Percentiles rank a stretch among this genome's conserved stretches.
Evolutionary conservation across 495 filamentous ascomycete genomes (phyloP).

Genomic region (Trichoderma reesei): DNA sequence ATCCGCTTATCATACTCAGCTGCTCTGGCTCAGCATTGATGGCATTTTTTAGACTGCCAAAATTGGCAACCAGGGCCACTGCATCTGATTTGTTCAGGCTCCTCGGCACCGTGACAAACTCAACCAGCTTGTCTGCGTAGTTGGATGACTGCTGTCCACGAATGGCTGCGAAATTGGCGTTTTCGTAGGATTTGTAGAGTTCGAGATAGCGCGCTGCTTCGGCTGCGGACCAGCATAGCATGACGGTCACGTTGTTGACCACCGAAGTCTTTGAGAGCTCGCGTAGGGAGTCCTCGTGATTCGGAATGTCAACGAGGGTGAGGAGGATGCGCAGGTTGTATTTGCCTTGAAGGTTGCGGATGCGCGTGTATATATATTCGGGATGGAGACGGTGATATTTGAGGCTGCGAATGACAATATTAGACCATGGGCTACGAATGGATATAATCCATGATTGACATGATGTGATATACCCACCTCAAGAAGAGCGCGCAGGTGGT

Average conservation of each 20-base stretch:
- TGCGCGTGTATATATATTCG: constrained; percentile 93
- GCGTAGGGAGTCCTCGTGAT: constrained; percentile 68
- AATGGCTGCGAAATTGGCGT: constrained; percentile 72
- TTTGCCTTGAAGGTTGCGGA: constrained; percentile 65
- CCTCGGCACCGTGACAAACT: constrained; percentile 83
- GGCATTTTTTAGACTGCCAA: constrained; percentile 77
- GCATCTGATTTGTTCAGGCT: constrained; percentile 93
- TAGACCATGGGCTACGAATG: not conserved
- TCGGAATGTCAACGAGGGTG: constrained; percentile 82
- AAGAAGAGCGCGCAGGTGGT: constrained; percentile 91
- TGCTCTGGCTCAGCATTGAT: constrained; percentile 84
- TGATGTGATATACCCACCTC: constrained; percentile 14
- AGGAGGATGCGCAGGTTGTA: constrained; percentile 79
- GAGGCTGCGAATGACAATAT: constrained; percentile 38
- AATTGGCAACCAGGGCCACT: constrained; percentile 72
- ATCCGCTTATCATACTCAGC: constrained; percentile 69
- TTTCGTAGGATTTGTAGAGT: constrained; percentile 85
- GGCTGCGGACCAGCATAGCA: constrained; percentile 86
- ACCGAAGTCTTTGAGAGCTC: constrained; percentile 77
- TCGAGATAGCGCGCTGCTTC: constrained; percentile 92
- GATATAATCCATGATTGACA: not conserved
- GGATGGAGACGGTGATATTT: constrained; percentile 98
- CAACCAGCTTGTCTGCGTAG: constrained; percentile 82
- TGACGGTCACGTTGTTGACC: constrained; percentile 82
- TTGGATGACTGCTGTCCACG: constrained; percentile 68